Evolutionary conservation across 352 stramenopile species (phyloP).

Genomic region (Globisporangium canariense): DNA sequence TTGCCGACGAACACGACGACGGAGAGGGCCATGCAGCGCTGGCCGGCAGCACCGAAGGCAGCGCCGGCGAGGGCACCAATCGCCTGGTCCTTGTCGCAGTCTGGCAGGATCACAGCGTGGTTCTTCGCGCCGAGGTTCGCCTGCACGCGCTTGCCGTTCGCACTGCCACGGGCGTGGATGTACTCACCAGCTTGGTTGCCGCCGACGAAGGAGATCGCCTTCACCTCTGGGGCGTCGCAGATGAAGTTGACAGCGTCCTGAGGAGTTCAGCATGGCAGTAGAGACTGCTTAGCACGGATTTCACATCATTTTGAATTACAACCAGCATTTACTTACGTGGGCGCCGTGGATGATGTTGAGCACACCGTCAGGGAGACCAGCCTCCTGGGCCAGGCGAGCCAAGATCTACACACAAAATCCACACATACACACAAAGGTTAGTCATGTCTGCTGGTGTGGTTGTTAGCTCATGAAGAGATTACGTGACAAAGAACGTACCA

Average conservation of each 20-base stretch:
- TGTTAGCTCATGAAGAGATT: neutral
- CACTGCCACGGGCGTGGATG: constrained; percentile 88
- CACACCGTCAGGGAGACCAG: constrained; percentile 92
- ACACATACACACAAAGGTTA: neutral
- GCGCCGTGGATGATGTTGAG: constrained; percentile 93
- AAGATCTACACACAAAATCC: constrained; percentile 57
- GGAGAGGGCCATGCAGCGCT: constrained; percentile 97
- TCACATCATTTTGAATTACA: neutral
- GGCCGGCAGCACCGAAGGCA: constrained; percentile 95
- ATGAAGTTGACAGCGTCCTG: constrained; percentile 94
- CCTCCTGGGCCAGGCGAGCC: constrained; percentile 89
- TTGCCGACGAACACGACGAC: constrained; percentile 96
- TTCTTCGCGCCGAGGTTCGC: constrained; percentile 98
- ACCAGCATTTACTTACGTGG: constrained; percentile 36
- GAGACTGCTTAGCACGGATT: neutral
- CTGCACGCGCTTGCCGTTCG: constrained; percentile 93
- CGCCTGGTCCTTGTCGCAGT: constrained; percentile 90
- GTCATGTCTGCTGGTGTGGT: neutral
- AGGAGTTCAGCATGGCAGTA: constrained; percentile 14
- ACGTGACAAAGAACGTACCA: constrained; percentile 33
- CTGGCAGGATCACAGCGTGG: constrained; percentile 95
- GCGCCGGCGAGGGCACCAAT: constrained; percentile 88
- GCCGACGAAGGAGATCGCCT: constrained; percentile 96
- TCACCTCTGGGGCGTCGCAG: constrained; percentile 92
- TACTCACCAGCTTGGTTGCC: constrained; percentile 92